Evolutionary conservation across 805 yeast genomes (phyloP).

Genomic region (Starmerella etchellsii): DNA sequence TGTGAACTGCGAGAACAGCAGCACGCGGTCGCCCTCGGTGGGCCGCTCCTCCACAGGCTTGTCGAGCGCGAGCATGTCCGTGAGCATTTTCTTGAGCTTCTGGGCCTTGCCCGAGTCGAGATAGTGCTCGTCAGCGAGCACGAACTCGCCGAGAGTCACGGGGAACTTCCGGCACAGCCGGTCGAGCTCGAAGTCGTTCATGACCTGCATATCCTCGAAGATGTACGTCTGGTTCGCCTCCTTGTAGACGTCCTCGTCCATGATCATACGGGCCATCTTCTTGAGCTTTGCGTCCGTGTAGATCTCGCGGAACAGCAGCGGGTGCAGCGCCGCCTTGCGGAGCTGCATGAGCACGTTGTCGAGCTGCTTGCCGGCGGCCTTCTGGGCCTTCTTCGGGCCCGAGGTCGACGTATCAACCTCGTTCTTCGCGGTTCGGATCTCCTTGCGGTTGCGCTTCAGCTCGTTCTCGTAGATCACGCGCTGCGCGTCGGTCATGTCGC

Average conservation of each 20-base stretch:
- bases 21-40: slow-evolving; percentile 42
- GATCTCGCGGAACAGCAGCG: slow-evolving; percentile 59
- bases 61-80: neutral
- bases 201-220: slow-evolving; percentile 85
- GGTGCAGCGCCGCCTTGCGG: slow-evolving; percentile 88
- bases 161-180: slow-evolving; percentile 62
- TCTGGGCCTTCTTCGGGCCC: slow-evolving; percentile 20
- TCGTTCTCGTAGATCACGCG: slow-evolving; percentile 56
- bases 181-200: slow-evolving; percentile 85
- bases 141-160: slow-evolving; percentile 40
- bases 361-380: slow-evolving; percentile 33
- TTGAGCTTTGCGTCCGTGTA: slow-evolving; percentile 45
- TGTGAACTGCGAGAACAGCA: slow-evolving; percentile 84
- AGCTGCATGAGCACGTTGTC: slow-evolving; percentile 74
- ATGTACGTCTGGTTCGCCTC: slow-evolving; percentile 69
- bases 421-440: slow-evolving; percentile 19
- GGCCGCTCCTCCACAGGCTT: neutral
- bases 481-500: slow-evolving; percentile 41
- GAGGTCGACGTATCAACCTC: slow-evolving; percentile 20
- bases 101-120: slow-evolving; percentile 65
- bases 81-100: slow-evolving; percentile 43
- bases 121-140: slow-evolving; percentile 42
- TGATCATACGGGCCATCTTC: slow-evolving; percentile 64
- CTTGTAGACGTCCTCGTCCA: slow-evolving; percentile 65
- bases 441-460: slow-evolving; percentile 28